Evolutionary conservation across 768 basidiomycete species (phyloP).

Genomic region (Naganishia vishniacii): DNA sequence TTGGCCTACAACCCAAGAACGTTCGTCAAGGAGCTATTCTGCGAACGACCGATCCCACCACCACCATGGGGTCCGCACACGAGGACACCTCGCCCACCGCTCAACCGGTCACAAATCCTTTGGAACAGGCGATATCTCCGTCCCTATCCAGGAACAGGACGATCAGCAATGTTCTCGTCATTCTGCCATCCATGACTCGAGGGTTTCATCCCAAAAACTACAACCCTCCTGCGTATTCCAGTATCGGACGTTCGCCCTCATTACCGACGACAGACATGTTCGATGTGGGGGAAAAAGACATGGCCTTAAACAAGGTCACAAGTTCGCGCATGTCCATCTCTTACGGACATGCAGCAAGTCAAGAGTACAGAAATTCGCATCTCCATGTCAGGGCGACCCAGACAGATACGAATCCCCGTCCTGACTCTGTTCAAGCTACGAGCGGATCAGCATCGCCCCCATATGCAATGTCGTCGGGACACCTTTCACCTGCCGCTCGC

Average conservation of each 20-base stretch:
- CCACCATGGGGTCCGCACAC: too few species aligned
- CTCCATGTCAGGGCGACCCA: background rate
- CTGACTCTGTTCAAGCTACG: background rate
- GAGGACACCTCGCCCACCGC: too few species aligned
- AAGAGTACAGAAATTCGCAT: background rate
- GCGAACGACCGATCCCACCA: too few species aligned
- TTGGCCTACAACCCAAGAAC: too few species aligned
- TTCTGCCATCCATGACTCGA: constrained; percentile 27
- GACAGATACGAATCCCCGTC: background rate
- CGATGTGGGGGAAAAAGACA: background rate
- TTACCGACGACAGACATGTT: background rate
- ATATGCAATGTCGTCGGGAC: background rate
- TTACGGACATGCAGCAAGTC: constrained; percentile 13
- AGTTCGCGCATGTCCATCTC: background rate
- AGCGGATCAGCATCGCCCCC: background rate
- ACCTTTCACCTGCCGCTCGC: constrained; percentile 11
- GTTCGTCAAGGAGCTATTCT: too few species aligned
- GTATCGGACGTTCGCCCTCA: constrained; percentile 8
- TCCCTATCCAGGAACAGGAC: too few species aligned
- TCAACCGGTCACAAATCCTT: too few species aligned
- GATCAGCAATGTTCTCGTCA: constrained; percentile 21
- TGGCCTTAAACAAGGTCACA: too few species aligned
- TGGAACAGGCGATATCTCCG: too few species aligned
- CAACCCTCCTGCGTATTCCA: constrained; percentile 3
- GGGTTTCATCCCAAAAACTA: constrained; percentile 22